These are phyloP conservation scores for Blastobotrys niveus DNA, from an alignment of 1,139 yeast genomes.

Conservation along the genomic window DNA sequence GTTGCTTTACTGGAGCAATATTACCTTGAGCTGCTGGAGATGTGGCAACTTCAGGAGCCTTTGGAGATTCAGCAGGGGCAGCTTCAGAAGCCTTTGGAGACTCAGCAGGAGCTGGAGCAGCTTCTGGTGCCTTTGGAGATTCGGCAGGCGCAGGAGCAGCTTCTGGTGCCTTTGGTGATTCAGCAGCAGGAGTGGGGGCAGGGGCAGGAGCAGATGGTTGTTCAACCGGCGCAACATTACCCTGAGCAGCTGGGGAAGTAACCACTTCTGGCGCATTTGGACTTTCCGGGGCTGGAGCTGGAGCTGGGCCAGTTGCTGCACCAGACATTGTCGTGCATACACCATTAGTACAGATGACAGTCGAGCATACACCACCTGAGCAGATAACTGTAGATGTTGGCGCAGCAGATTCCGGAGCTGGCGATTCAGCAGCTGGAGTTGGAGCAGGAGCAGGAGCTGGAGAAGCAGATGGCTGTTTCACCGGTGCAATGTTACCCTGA, in stretches of 20 bases:
- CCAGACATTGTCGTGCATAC: no score
- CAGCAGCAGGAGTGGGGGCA: background rate
- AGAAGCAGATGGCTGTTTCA: no score
- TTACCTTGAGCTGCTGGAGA: no score
- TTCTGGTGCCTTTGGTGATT: conserved; percentile 6
- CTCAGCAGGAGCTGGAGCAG: conserved; percentile 6
- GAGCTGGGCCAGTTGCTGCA: background rate
- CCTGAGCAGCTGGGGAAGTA: conserved; percentile 1
- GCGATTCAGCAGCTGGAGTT: conserved; percentile 3
- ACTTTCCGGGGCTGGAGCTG: background rate
- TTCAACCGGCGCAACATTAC: background rate
- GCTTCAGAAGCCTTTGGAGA: background rate
- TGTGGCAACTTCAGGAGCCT: background rate
- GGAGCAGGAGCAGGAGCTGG: conserved; percentile 1
- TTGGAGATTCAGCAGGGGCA: background rate
- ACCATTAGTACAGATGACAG: background rate
- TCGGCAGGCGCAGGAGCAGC: conserved; percentile 6
- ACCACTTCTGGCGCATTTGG: background rate
- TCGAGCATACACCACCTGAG: background rate
- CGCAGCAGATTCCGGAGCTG: no score
- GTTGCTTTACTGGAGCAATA: no score
- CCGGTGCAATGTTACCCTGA: no score
- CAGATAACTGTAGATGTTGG: background rate
- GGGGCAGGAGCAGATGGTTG: background rate
- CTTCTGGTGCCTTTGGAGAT: conserved; percentile 1